Evolutionary conservation across 768 basidiomycete genomes (phyloP).

Genomic region (Termitomyces sp.): DNA sequence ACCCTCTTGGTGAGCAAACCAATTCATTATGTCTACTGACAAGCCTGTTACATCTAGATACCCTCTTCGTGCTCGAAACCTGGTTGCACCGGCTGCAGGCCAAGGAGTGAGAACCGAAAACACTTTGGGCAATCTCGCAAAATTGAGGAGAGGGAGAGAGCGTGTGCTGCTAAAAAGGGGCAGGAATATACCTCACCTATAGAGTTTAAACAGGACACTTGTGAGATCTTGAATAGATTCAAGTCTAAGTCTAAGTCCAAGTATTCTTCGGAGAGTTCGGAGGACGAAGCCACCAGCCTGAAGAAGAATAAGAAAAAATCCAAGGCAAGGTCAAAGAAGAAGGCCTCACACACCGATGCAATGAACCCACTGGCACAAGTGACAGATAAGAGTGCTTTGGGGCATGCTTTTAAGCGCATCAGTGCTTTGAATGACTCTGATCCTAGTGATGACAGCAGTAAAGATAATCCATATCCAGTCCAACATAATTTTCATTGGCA

Average conservation of each 20-base stretch:
- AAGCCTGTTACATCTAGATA: not conserved
- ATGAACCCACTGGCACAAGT: not conserved
- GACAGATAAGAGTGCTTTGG: not conserved
- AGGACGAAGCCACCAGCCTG: not conserved
- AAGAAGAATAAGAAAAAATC: not conserved
- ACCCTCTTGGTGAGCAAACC: not conserved
- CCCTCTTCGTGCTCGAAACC: not conserved
- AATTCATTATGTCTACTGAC: not conserved
- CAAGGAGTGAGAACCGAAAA: too few relatives aligned
- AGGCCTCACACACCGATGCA: not conserved
- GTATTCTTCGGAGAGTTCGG: not conserved
- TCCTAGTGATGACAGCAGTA: not conserved
- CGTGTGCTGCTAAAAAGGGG: not conserved
- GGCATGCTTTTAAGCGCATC: not conserved
- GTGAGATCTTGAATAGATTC: not conserved
- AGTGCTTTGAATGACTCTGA: not conserved
- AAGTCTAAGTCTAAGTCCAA: accelerated
- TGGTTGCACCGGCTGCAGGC: too few relatives aligned
- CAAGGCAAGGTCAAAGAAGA: not conserved
- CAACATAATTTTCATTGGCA: not conserved
- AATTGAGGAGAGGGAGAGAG: not conserved
- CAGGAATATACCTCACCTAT: not conserved
- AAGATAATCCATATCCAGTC: not conserved
- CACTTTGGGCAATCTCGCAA: not conserved
- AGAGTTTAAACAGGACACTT: not conserved